These are phyloP conservation scores for Bothriochloa decipiens DNA, from an alignment of 176 grass and related monocot species.

Conservation along the genomic window DNA sequence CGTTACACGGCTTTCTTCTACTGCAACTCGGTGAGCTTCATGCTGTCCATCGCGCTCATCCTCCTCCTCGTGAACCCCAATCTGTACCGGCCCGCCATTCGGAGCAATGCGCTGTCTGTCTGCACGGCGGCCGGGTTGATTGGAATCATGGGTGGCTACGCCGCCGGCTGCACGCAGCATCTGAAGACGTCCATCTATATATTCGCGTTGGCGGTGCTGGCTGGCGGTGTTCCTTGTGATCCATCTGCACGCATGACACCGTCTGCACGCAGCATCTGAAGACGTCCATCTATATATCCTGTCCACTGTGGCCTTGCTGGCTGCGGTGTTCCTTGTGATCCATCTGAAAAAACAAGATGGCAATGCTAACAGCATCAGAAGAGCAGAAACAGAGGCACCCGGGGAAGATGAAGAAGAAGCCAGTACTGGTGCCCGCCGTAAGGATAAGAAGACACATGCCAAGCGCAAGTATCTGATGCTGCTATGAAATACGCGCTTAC, in stretches of 20 bases:
- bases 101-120: not conserved
- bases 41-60: not conserved
- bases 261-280: no score
- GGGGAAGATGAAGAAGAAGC: not conserved
- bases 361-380: not conserved
- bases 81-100: not conserved
- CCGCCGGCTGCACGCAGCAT: not conserved
- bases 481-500: no score
- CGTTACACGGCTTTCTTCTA: not conserved
- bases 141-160: not conserved
- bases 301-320: no score
- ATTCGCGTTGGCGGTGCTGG: not conserved
- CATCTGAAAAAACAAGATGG: not conserved
- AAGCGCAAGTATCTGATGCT: not conserved
- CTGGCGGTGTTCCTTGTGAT: not conserved
- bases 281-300: no score
- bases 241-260: no score
- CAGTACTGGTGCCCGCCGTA: not conserved
- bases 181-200: not conserved
- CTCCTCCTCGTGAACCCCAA: not conserved
- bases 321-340: no score
- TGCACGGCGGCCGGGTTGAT: not conserved
- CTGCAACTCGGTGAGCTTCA: slow-evolving; percentile 6
- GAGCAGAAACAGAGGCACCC: not conserved
- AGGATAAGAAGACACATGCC: not conserved